These are phyloP conservation scores for Cantharellus anzutake DNA, from an alignment of 768 basidiomycete species.

Conservation along the genomic window DNA sequence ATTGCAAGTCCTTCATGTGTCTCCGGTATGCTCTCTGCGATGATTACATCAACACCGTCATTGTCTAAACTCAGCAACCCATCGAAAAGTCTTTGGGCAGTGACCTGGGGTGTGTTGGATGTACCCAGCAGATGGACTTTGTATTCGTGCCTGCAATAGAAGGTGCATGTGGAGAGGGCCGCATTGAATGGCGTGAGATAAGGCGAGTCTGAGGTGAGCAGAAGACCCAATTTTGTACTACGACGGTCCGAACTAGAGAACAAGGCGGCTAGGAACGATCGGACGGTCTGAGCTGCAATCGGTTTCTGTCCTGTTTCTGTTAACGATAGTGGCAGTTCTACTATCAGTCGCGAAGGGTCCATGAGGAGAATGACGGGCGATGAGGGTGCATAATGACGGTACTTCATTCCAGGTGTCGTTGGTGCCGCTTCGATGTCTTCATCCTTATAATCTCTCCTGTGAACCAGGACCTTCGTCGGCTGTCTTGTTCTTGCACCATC, in stretches of 20 bases:
- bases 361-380: slow-evolving; percentile 67
- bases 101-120: slow-evolving; percentile 16
- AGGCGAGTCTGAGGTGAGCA: slow-evolving; percentile 41
- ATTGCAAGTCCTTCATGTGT: slow-evolving; percentile 73
- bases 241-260: background rate
- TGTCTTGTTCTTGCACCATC: slow-evolving; percentile 4
- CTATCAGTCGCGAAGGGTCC: slow-evolving; percentile 20
- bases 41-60: slow-evolving; percentile 57
- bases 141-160: slow-evolving; percentile 7
- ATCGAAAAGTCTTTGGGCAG: slow-evolving; percentile 72
- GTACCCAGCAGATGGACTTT: background rate
- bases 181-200: slow-evolving; percentile 13
- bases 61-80: slow-evolving; percentile 66
- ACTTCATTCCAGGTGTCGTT: slow-evolving; percentile 98
- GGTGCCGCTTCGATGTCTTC: slow-evolving; percentile 54
- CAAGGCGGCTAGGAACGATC: background rate
- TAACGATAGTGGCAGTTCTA: slow-evolving; percentile 21
- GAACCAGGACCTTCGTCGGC: slow-evolving; percentile 39
- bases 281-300: background rate
- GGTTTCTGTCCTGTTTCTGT: background rate
- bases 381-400: slow-evolving; percentile 86
- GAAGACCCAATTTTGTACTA: slow-evolving; percentile 37
- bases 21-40: slow-evolving; percentile 72
- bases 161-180: slow-evolving; percentile 12
- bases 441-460: slow-evolving; percentile 59